Conservation (phyloP, 345 rosid genomes). For the Anastatica hierochuntica region DNA sequence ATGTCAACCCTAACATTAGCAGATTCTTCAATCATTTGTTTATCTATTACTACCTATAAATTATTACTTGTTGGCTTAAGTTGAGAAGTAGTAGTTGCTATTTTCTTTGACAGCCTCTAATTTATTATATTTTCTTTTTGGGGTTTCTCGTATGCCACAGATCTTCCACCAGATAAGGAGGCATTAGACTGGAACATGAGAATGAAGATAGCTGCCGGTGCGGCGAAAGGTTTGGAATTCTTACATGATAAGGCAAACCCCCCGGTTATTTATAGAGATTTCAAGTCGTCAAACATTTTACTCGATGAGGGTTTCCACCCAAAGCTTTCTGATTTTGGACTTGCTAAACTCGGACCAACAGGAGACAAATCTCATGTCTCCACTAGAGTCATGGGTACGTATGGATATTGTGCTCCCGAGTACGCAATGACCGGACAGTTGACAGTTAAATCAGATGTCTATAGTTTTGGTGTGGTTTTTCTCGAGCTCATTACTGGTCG, state of each 20-base stretch:
- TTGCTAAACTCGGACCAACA: constrained; percentile 93
- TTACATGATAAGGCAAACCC: constrained; percentile 92
- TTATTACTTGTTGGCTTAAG: too few species aligned
- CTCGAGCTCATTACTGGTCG: constrained; percentile 95
- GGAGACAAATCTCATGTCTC: constrained; percentile 99
- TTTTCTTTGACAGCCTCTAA: too few species aligned
- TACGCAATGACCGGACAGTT: constrained; percentile 99
- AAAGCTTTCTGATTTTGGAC: constrained; percentile 94
- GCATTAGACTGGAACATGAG: constrained; percentile 91
- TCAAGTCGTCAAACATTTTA: constrained; percentile 92
- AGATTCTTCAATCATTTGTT: constrained; percentile 12
- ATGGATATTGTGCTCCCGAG: constrained; percentile 99
- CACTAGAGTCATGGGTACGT: constrained; percentile 98
- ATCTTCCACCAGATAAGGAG: constrained; percentile 88
- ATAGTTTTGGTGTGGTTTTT: constrained; percentile 92
- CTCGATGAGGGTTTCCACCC: constrained; percentile 87
- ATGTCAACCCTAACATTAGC: constrained; percentile 19
- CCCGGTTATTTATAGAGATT: constrained; percentile 93
- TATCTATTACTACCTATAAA: too few species aligned
- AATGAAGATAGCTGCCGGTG: constrained; percentile 98
- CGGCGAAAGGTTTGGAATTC: constrained; percentile 92
- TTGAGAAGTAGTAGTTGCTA: too few species aligned
- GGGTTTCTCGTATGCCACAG: constrained; percentile 23
- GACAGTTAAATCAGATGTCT: constrained; percentile 90
- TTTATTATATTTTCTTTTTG: too few species aligned